Percentiles rank a stretch among this genome's conserved stretches.
Conservation (phyloP, 257 asterid species). For the Nemophila menziesii region DNA sequence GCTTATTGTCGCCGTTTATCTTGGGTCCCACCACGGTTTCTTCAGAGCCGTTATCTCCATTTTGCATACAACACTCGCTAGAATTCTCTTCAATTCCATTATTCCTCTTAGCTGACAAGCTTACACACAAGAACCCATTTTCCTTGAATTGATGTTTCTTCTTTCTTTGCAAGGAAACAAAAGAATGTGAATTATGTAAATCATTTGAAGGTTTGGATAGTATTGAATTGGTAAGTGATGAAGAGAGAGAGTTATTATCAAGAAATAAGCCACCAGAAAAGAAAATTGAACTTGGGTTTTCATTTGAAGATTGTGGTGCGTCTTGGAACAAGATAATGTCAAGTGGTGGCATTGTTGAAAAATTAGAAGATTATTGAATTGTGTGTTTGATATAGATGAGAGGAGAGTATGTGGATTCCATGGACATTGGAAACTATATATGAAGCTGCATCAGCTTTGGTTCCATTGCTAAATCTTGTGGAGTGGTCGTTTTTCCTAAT, state of each 20-base stretch:
- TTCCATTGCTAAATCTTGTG: too few relatives aligned
- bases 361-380: too few relatives aligned
- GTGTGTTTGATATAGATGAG: too few relatives aligned
- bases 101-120: slow-evolving; percentile 41
- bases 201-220: slow-evolving; percentile 7
- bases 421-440: too few relatives aligned
- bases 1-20: slow-evolving; percentile 6
- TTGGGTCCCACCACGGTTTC: slow-evolving; percentile 11
- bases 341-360: too few relatives aligned
- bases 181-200: slow-evolving; percentile 16
- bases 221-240: slow-evolving; percentile 24
- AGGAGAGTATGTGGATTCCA: too few relatives aligned
- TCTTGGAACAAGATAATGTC: not conserved
- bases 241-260: slow-evolving; percentile 37
- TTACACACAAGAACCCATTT: slow-evolving; percentile 48
- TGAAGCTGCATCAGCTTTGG: too few relatives aligned
- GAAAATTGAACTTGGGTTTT: slow-evolving; percentile 10
- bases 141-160: slow-evolving; percentile 9
- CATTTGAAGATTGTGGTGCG: not conserved
- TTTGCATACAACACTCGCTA: slow-evolving; percentile 14
- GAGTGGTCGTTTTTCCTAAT: too few relatives aligned
- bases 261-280: slow-evolving; percentile 61
- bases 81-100: slow-evolving; percentile 18
- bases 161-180: slow-evolving; percentile 18
- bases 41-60: slow-evolving; percentile 10